Base-by-base conservation (phyloP, 2,329 filamentous ascomycete genomes). In the Diaporthe sp. region DNA sequence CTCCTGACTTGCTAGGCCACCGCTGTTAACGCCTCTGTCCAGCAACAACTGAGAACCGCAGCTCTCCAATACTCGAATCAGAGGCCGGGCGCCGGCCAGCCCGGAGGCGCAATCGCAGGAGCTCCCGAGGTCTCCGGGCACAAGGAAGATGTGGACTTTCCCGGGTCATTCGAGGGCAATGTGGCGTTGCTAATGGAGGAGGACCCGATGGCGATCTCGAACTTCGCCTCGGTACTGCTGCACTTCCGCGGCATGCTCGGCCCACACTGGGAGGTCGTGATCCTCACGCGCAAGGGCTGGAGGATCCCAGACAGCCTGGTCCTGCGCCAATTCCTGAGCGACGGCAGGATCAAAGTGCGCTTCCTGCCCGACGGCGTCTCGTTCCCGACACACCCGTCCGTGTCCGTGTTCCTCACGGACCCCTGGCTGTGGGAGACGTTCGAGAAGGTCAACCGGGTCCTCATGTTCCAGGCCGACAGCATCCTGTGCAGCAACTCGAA, bases 381-480 rank as follows among this genome's bases (percentile, higher is more conserved):
- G 37, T 82, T 87, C 77, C 82, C 80, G 5, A 79, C 81, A 31
- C 79, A 80, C 80, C 69, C 76, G 4, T 79, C 79, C 37, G 85
- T 87, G 12, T 86, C 84, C 1, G n/a, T 76, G 0, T 85, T 84
- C 77, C 79, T 85, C 25, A 77, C 83, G 31, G 75, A 77, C 15
- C 79, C 81, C 2, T 85, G 83, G 81, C 78, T 85, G 28, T 85
- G 83, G 83, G 80, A 82, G 70, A 81, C 83, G 72, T 80, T 85
- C 57, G 77, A 78, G 28, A 79, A 81, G 2, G 81, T 82, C 62
- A 71, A 77, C 42, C 81, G 83, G 73, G 75, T 85, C n/a, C 79
- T 85, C 10, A 77, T 84, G 19, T 85, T 85, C 80, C 83, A 85
- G 78, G 79, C 81, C 28, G 84, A 85, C 78, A 82, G 81, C 76